Conservation (phyloP, 805 yeast species). For the Cyberlindnera nakhonratchasimensis region DNA sequence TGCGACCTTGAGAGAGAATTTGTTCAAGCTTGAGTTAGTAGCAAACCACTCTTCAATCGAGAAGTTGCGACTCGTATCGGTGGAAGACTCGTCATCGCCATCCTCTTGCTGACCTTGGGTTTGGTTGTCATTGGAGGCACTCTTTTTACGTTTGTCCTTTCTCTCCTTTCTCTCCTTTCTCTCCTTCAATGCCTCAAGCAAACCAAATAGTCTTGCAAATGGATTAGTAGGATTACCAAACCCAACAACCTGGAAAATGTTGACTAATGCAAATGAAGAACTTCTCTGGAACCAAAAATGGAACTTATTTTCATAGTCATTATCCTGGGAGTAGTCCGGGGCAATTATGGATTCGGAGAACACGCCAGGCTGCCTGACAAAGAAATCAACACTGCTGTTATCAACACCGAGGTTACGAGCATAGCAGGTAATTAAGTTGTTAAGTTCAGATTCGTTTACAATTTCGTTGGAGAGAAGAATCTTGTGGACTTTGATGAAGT, state of each 20-base stretch:
- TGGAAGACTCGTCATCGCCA: constrained; percentile 2
- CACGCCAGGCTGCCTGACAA: constrained; percentile 26
- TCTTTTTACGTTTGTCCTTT: constrained; percentile 40
- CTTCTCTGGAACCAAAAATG: constrained; percentile 78
- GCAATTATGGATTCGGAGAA: constrained; percentile 14
- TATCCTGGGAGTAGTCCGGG: constrained; percentile 19
- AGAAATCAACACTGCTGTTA: constrained; percentile 59
- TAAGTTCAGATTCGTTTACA: constrained; percentile 38
- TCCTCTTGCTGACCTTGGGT: neutral
- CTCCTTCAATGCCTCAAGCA: constrained; percentile 69
- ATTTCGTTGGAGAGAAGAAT: constrained; percentile 23
- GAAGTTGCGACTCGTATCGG: constrained; percentile 7
- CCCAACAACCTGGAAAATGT: constrained; percentile 70
- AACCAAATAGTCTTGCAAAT: constrained; percentile 67
- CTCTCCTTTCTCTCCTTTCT: constrained; percentile 69
- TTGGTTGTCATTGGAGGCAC: constrained; percentile 7
- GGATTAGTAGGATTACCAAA: constrained; percentile 76
- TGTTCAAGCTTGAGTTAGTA: constrained; percentile 42
- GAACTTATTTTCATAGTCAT: constrained; percentile 31
- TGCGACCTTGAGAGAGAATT: constrained; percentile 65
- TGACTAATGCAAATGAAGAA: constrained; percentile 71
- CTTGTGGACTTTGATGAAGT: constrained; percentile 29
- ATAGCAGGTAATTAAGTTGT: constrained; percentile 59
- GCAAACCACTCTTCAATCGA: constrained; percentile 47
- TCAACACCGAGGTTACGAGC: constrained; percentile 68